Percentiles rank a stretch among this genome's conserved stretches.
These are phyloP conservation scores for Metschnikowia rubicola DNA, from an alignment of 805 yeast species.

Conservation along the genomic window DNA sequence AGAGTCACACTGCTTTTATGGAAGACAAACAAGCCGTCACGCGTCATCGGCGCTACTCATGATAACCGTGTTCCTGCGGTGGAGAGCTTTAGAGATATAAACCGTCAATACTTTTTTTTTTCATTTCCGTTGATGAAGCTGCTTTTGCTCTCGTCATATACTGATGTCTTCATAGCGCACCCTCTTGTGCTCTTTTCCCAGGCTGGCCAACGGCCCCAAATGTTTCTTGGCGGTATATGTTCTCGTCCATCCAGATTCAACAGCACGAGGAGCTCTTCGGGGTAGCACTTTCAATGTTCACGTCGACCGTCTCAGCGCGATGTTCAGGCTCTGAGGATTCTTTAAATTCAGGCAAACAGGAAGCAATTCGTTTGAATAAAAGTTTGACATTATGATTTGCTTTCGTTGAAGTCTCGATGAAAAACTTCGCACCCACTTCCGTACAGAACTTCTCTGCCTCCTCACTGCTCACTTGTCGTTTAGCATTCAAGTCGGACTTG, in stretches of 20 bases:
- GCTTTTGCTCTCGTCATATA: too few relatives aligned
- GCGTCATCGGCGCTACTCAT: too few relatives aligned
- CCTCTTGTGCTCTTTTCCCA: too few relatives aligned
- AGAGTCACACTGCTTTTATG: too few relatives aligned
- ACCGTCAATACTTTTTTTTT: too few relatives aligned
- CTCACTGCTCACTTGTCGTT: constrained; percentile 75
- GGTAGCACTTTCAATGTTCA: constrained; percentile 28
- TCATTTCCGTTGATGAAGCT: too few relatives aligned
- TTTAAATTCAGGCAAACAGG: constrained; percentile 77
- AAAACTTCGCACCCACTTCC: constrained; percentile 69
- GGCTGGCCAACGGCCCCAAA: too few relatives aligned
- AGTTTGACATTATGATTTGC: constrained; percentile 91
- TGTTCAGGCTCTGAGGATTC: constrained; percentile 17
- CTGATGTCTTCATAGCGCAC: too few relatives aligned
- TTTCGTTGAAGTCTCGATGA: constrained; percentile 91
- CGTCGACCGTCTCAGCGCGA: constrained; percentile 37
- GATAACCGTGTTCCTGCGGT: too few relatives aligned
- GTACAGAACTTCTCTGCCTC: constrained; percentile 82
- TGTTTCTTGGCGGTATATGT: too few relatives aligned
- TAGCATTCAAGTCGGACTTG: constrained; percentile 74
- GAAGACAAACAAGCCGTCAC: too few relatives aligned
- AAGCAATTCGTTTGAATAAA: constrained; percentile 86
- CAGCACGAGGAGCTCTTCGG: constrained; percentile 15
- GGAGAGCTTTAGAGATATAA: too few relatives aligned
- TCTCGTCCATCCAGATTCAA: background rate